phyloP scores from a whole-genome alignment of 495 filamentous ascomycete species.

The Chaetomium fimeti region DNA sequence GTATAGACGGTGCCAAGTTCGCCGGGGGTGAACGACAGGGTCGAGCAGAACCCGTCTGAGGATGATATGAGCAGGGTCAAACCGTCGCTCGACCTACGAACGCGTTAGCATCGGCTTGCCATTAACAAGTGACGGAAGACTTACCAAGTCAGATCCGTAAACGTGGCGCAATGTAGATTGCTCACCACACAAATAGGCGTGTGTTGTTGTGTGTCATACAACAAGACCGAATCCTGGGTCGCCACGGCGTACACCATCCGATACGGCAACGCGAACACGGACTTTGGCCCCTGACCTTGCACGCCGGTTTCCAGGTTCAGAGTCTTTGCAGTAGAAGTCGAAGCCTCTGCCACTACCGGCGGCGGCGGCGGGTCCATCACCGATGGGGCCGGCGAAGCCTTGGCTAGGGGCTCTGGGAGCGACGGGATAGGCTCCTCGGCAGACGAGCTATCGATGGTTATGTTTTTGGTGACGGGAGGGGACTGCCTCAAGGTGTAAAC shows the following conservation, averaged over 20 bases:
- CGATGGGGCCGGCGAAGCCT: conserved; percentile 52
- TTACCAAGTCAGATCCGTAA: conserved; percentile 95
- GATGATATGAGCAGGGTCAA: conserved; percentile 91
- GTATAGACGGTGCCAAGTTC: conserved; percentile 88
- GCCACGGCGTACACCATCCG: conserved; percentile 96
- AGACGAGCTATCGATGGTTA: conserved; percentile 91
- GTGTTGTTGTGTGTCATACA: conserved; percentile 97
- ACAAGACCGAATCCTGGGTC: conserved; percentile 91
- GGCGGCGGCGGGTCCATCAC: conserved; percentile 85
- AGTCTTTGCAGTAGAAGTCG: conserved; percentile 44
- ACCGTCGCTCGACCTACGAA: conserved; percentile 87
- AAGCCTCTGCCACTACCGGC: conserved; percentile 47
- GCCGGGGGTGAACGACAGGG: conserved; percentile 75
- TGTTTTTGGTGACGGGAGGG: conserved; percentile 71
- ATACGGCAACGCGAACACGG: conserved; percentile 83
- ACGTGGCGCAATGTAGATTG: conserved; percentile 95
- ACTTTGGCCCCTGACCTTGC: conserved; percentile 54
- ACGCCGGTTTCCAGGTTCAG: conserved; percentile 55
- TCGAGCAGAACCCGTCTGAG: conserved; percentile 96
- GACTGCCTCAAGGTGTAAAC: conserved; percentile 76
- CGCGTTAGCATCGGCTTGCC: conserved; percentile 30
- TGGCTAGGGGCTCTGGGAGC: conserved; percentile 77
- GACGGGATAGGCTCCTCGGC: conserved; percentile 78
- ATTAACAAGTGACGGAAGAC: conserved; percentile 22
- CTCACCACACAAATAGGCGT: conserved; percentile 90